phyloP scores from a whole-genome alignment of 805 yeast species.

The Zygotorulaspora florentina region DNA sequence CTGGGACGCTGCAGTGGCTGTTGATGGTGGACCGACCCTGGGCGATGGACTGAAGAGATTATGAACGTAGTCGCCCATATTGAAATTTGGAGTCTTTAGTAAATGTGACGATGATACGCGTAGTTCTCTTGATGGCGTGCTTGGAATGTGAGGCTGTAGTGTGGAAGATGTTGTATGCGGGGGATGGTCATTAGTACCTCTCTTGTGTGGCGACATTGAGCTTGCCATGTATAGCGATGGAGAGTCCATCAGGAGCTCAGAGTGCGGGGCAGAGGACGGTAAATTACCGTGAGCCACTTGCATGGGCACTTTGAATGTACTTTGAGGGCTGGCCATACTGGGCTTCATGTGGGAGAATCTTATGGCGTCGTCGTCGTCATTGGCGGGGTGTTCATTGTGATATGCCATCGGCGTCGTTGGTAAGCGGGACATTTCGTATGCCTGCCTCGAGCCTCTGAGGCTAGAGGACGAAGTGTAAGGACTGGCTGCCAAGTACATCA shows the following conservation, averaged over 20 bases:
- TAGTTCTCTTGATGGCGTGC: conserved; percentile 31
- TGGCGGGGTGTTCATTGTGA: background rate
- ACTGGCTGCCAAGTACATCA: conserved; percentile 36
- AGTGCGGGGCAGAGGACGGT: conserved; percentile 4
- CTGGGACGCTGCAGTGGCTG: background rate
- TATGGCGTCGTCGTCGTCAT: conserved; percentile 20
- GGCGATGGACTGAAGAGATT: conserved; percentile 37
- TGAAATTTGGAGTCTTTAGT: conserved; percentile 32
- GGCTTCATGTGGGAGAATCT: conserved; percentile 31
- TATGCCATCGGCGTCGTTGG: conserved; percentile 29
- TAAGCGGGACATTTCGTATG: conserved; percentile 6
- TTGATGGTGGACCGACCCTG: conserved; percentile 16
- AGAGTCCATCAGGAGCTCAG: conserved; percentile 27
- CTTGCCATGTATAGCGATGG: conserved; percentile 22
- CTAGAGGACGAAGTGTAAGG: conserved; percentile 24
- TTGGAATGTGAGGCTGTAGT: conserved; percentile 17
- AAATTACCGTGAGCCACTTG: conserved; percentile 3
- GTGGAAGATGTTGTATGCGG: conserved; percentile 2
- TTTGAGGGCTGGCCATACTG: conserved; percentile 30
- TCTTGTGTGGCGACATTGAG: conserved; percentile 19
- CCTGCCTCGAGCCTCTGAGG: background rate
- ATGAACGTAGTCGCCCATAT: conserved; percentile 38
- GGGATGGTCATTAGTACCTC: conserved; percentile 5
- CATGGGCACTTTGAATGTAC: conserved; percentile 29
- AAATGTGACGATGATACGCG: conserved; percentile 15